These are phyloP conservation scores for Massarina eburnea DNA, from an alignment of 2,329 filamentous ascomycete genomes.

Conservation along the genomic window DNA sequence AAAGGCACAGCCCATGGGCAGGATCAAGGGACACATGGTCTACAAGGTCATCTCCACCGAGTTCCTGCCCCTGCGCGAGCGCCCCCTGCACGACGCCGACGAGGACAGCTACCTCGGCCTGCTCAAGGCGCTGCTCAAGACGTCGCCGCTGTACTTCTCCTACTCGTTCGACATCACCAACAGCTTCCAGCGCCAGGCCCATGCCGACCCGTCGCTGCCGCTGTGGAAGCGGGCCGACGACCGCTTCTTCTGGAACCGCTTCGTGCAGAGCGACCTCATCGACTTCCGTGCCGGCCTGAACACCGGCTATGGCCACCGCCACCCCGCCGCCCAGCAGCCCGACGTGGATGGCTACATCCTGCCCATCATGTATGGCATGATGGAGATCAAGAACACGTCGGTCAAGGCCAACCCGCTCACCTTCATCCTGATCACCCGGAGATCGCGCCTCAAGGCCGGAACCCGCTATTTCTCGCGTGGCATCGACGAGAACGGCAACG, in stretches of 20 bases:
- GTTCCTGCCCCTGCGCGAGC: conserved; percentile 90
- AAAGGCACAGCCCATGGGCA: conserved; percentile 86
- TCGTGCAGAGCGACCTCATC: conserved; percentile 87
- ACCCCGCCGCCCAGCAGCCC: conserved; percentile 69
- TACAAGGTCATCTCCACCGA: conserved; percentile 92
- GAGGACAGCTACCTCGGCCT: conserved; percentile 88
- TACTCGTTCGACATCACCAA: conserved; percentile 97
- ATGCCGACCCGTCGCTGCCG: conserved; percentile 69
- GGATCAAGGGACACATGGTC: conserved; percentile 92
- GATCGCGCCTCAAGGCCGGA: conserved; percentile 84
- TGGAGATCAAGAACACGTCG: conserved; percentile 83
- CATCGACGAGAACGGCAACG: conserved; percentile 88
- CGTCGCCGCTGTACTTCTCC: conserved; percentile 94
- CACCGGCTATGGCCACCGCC: conserved; percentile 56
- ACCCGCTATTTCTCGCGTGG: conserved; percentile 95
- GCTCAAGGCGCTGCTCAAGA: conserved; percentile 78
- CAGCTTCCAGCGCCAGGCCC: conserved; percentile 90
- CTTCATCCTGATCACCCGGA: conserved; percentile 82
- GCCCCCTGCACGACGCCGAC: conserved; percentile 85
- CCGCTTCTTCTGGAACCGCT: conserved; percentile 98
- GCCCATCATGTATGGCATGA: conserved; percentile 93
- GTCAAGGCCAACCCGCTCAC: conserved; percentile 85
- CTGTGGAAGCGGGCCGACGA: conserved; percentile 93
- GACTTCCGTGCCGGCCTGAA: conserved; percentile 71
- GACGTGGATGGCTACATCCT: conserved; percentile 89